These are phyloP conservation scores for Fusarium tuaranense DNA, from an alignment of 2,329 filamentous ascomycete genomes.

Conservation along the genomic window DNA sequence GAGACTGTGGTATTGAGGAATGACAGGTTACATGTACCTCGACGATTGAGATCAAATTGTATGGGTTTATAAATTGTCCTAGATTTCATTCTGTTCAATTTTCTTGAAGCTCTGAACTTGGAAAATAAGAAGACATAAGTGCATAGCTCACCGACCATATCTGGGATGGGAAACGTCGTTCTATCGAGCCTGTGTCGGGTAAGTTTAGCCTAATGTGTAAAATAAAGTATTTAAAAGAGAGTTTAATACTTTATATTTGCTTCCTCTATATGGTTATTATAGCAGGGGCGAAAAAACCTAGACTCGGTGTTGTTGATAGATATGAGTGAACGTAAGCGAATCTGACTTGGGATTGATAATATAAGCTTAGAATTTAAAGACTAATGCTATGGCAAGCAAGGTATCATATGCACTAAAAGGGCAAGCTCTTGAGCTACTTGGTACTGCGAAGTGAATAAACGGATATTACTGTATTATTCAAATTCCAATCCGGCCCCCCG, in stretches of 20 bases:
- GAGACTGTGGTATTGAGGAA: not conserved
- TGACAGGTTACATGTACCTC: not conserved
- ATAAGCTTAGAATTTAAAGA: not conserved
- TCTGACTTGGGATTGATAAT: not conserved
- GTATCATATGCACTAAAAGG: not conserved
- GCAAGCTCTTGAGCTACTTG: not conserved
- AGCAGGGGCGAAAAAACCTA: not conserved
- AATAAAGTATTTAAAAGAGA: not conserved
- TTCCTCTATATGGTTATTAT: not conserved
- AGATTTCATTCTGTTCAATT: not conserved
- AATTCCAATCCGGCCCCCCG: not conserved
- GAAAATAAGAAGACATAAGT: not conserved
- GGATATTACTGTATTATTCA: not conserved
- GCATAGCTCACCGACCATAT: not conserved
- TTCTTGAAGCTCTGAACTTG: not conserved
- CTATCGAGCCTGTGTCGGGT: not conserved
- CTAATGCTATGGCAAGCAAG: not conserved
- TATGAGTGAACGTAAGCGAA: not conserved
- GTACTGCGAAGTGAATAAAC: not conserved
- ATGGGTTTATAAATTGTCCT: not conserved
- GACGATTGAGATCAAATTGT: not conserved
- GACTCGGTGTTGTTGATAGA: not conserved
- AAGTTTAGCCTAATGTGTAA: not conserved
- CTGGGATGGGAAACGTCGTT: not conserved
- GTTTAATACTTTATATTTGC: not conserved